phyloP scores from a whole-genome alignment of 345 rosid genomes.

The Populus simonii region DNA sequence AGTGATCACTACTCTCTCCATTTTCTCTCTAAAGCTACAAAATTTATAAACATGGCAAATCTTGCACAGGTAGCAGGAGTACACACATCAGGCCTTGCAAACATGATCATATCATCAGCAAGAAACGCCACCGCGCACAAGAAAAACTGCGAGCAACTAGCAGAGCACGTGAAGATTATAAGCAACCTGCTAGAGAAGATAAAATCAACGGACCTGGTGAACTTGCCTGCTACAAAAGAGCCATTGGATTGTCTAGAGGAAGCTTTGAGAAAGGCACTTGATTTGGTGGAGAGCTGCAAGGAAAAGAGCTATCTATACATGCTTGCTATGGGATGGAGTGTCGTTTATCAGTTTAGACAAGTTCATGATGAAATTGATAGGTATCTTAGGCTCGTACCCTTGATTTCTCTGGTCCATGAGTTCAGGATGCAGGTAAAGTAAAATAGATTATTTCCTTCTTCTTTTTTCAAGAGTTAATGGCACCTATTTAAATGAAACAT shows the following conservation, averaged over 20 bases:
- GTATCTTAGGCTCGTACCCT: slow-evolving; percentile 29
- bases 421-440: slow-evolving; percentile 32
- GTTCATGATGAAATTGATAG: slow-evolving; percentile 42
- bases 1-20: no score
- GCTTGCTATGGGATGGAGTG: slow-evolving; percentile 46
- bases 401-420: slow-evolving; percentile 39
- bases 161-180: slow-evolving; percentile 34
- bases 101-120: slow-evolving; percentile 31
- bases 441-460: background rate
- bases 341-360: slow-evolving; percentile 36
- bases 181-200: slow-evolving; percentile 39
- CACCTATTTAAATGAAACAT: background rate
- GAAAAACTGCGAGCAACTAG: slow-evolving; percentile 38
- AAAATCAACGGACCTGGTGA: slow-evolving; percentile 29
- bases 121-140: slow-evolving; percentile 27
- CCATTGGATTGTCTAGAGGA: slow-evolving; percentile 40
- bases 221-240: slow-evolving; percentile 33
- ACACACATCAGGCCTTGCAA: slow-evolving; percentile 23
- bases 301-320: slow-evolving; percentile 35
- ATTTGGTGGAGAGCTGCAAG: slow-evolving; percentile 35
- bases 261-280: slow-evolving; percentile 29
- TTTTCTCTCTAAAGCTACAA: background rate
- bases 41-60: slow-evolving; percentile 7
- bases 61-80: slow-evolving; percentile 24
- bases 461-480: background rate